phyloP scores from a whole-genome alignment of 805 yeast genomes.

The Cyberlindnera mycetangii region DNA sequence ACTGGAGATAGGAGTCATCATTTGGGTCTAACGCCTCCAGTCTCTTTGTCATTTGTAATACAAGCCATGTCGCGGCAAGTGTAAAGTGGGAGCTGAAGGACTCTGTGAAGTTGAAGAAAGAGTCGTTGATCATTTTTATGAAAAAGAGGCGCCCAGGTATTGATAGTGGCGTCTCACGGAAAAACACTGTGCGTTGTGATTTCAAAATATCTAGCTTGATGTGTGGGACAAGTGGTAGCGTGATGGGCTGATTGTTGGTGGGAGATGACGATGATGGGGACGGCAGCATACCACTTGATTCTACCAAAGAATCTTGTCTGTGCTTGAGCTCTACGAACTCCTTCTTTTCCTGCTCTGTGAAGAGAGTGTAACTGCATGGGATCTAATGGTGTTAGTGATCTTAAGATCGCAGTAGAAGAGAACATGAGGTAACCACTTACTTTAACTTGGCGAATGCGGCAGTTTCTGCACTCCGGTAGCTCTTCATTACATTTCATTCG shows the following conservation, averaged over 20 bases:
- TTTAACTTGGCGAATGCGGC: constrained; percentile 30
- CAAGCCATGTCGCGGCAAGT: constrained; percentile 18
- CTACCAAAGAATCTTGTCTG: constrained; percentile 1
- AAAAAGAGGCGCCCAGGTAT: constrained; percentile 11
- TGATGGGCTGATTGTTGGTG: not conserved
- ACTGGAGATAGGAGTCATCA: not conserved
- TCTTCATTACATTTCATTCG: constrained; percentile 51
- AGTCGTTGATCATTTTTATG: constrained; percentile 10
- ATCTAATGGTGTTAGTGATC: constrained; percentile 13
- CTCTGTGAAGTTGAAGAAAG: constrained; percentile 8
- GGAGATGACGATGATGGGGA: constrained; percentile 11
- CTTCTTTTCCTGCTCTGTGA: constrained; percentile 21
- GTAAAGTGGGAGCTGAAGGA: constrained; percentile 11
- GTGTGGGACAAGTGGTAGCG: constrained; percentile 16
- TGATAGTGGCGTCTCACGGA: constrained; percentile 14
- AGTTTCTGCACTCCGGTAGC: constrained; percentile 47
- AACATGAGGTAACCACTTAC: constrained; percentile 6
- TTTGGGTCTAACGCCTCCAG: constrained; percentile 6
- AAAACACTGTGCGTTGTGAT: constrained; percentile 16
- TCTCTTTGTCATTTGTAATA: constrained; percentile 18
- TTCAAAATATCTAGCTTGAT: not conserved
- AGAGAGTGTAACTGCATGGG: constrained; percentile 25
- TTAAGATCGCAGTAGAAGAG: not conserved
- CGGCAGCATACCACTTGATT: not conserved
- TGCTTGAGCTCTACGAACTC: constrained; percentile 16